A percentile compares a stretch with the other conserved stretches of the same genome.
phyloP scores from a whole-genome alignment of 805 yeast species.

The Teunomyces lycoperdinae region DNA sequence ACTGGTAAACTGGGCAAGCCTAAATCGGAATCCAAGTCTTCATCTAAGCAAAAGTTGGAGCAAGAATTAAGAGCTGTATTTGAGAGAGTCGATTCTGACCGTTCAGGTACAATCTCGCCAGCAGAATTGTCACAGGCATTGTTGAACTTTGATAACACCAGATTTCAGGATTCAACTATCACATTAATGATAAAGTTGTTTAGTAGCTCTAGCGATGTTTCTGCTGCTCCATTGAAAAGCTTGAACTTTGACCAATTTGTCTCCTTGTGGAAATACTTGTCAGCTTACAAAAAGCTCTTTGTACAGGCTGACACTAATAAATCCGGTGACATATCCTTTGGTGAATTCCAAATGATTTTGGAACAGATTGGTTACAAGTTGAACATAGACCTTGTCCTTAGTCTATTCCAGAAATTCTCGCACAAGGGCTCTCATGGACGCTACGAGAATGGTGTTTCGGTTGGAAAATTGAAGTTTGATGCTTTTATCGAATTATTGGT shows the following conservation, averaged over 20 bases:
- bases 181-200: conserved; percentile 61
- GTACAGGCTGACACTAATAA: conserved; percentile 58
- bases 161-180: conserved; percentile 59
- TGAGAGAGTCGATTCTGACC: conserved; percentile 52
- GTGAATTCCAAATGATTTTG: conserved; percentile 60
- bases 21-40: conserved; percentile 9
- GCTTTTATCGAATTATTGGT: conserved; percentile 78
- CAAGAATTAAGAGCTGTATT: conserved; percentile 48
- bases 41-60: conserved; percentile 43
- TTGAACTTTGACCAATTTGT: conserved; percentile 59
- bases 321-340: conserved; percentile 59
- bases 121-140: conserved; percentile 58
- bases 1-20: not conserved
- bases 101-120: conserved; percentile 54
- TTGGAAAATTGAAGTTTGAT: conserved; percentile 64
- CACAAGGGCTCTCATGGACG: conserved; percentile 27
- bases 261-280: conserved; percentile 64
- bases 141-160: conserved; percentile 61
- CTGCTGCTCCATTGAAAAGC: conserved; percentile 16
- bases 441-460: conserved; percentile 21
- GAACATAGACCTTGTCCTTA: conserved; percentile 53
- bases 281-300: conserved; percentile 65
- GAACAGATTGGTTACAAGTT: conserved; percentile 65
- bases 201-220: conserved; percentile 30
- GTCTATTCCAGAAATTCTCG: conserved; percentile 57